Base-by-base conservation (phyloP, 2,329 filamentous ascomycete species). In the Capronia epimyces region DNA sequence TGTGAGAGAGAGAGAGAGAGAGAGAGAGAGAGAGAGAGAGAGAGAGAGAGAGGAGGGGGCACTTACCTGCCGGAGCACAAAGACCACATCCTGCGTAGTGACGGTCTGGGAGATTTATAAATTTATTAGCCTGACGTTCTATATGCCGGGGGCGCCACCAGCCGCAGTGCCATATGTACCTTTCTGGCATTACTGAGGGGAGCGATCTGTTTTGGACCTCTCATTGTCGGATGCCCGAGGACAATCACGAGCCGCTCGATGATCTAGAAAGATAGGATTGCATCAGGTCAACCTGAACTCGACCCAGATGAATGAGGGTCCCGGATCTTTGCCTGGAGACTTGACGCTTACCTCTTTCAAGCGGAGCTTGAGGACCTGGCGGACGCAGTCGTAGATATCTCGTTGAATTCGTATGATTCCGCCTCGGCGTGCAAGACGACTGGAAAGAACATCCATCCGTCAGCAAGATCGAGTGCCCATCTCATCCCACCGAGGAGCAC, bases 381-480 rank as follows among this genome's bases (percentile, higher is more conserved):
- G 58, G 2, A 62, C 55, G 1, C 63, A 60, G 0, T 64, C 46
- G 18, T 70, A 70, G 1, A 69, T 63, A 0, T 57, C 58, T 0
- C 21, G 43, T 4, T 65, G 61, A 0, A 70, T 69, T 0, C 67
- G 46, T 0, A 58, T 40, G 0, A 70, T 58, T 0, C 68, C 68
- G 0, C 65, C 68, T 3, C 67, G 64, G 1, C 68, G 66, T 2
- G 67, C 67, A 1, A 70, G 66, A 25, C 52, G 49, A 15, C 51
- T 48, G 43, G 3, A 36, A n/a, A 20, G 34, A 43, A 22, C 20
- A 18, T 27, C 13, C 13, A 10, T 25, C 4, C 13, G 20, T 43
- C 10, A 27, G 15, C 32, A 18, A 4, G 18, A 40, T 40, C 13
- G 37, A 40, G 37, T 6, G 3, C 24, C 10, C n/a, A n/a, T n/a